Evolutionary conservation across 2,329 filamentous ascomycete genomes (phyloP).

Genomic region (Aaosphaeria pasadenensis): DNA sequence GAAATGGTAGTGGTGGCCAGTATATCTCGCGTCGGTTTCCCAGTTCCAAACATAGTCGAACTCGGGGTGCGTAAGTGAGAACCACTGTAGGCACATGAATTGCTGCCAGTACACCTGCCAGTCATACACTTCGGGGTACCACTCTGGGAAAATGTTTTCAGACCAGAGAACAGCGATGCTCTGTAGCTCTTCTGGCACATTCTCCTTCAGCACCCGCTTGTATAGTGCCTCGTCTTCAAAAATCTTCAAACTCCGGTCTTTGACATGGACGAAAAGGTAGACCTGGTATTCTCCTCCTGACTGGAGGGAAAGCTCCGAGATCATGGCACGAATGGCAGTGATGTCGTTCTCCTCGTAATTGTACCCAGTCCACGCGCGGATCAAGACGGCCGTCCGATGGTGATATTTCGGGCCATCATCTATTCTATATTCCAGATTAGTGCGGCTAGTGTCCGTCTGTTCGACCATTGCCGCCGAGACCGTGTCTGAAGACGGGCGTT

Average conservation of each 20-base stretch:
- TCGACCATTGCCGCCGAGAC: slow-evolving; percentile 29
- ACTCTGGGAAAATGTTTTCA: slow-evolving; percentile 50
- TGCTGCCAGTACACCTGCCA: slow-evolving; percentile 55
- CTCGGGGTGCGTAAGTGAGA: slow-evolving; percentile 71
- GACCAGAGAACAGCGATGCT: slow-evolving; percentile 74
- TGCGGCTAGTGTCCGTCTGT: slow-evolving; percentile 22
- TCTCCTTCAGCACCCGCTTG: slow-evolving; percentile 56
- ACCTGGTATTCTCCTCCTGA: slow-evolving; percentile 49
- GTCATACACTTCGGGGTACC: slow-evolving; percentile 49
- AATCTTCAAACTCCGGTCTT: slow-evolving; percentile 55
- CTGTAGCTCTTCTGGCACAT: slow-evolving; percentile 67
- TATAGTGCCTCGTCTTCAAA: slow-evolving; percentile 61
- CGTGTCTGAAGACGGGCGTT: slow-evolving; percentile 19
- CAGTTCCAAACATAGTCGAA: slow-evolving; percentile 82
- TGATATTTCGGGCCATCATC: slow-evolving; percentile 33
- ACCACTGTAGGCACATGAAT: slow-evolving; percentile 73
- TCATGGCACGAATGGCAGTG: slow-evolving; percentile 44
- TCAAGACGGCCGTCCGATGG: slow-evolving; percentile 44
- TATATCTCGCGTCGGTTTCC: slow-evolving; percentile 80
- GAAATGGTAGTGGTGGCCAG: slow-evolving; percentile 78
- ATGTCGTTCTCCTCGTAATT: slow-evolving; percentile 47
- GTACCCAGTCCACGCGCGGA: slow-evolving; percentile 48
- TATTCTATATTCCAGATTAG: slow-evolving; percentile 22
- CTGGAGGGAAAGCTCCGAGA: slow-evolving; percentile 45
- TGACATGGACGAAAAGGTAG: slow-evolving; percentile 48